Percentiles rank a stretch among this genome's conserved stretches.
These are phyloP conservation scores for Coniophora puteana DNA, from an alignment of 1,284 basidiomycete genomes.

Conservation along the genomic window DNA sequence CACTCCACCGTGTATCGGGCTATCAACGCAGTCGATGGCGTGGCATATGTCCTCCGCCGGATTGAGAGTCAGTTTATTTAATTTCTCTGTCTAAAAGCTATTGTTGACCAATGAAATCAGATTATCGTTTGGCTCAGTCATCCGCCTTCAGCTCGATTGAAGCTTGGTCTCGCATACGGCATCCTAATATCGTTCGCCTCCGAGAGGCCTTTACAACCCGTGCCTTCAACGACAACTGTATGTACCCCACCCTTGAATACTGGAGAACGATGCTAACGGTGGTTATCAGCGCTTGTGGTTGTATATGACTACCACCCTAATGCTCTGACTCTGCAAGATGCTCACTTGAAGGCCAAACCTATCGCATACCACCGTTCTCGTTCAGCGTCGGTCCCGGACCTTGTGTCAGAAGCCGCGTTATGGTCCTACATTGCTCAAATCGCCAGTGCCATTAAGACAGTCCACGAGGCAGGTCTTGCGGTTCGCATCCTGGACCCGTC, in stretches of 20 bases:
- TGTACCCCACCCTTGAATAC: conserved; percentile 26
- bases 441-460: conserved; percentile 80
- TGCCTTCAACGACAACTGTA: conserved; percentile 91
- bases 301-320: conserved; percentile 91
- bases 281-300: conserved; percentile 76
- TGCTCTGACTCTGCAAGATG: conserved; percentile 79
- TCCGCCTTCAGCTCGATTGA: conserved; percentile 84
- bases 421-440: conserved; percentile 97
- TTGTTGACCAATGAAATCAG: conserved; percentile 40
- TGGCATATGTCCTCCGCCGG: conserved; percentile 75
- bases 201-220: conserved; percentile 95
- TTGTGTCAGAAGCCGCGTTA: conserved; percentile 76
- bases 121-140: conserved; percentile 81
- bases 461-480: conserved; percentile 82
- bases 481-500: conserved; percentile 83
- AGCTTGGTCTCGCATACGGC: conserved; percentile 81
- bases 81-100: not conserved
- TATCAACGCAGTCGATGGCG: conserved; percentile 74
- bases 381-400: conserved; percentile 28
- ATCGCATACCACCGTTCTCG: conserved; percentile 41
- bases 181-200: conserved; percentile 85
- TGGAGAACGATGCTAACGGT: conserved; percentile 2
- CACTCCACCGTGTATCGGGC: conserved; percentile 84
- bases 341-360: conserved; percentile 51
- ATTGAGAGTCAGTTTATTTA: conserved; percentile 70